Conservation (phyloP, 768 basidiomycete species). For the Ephemerocybe angulata region DNA sequence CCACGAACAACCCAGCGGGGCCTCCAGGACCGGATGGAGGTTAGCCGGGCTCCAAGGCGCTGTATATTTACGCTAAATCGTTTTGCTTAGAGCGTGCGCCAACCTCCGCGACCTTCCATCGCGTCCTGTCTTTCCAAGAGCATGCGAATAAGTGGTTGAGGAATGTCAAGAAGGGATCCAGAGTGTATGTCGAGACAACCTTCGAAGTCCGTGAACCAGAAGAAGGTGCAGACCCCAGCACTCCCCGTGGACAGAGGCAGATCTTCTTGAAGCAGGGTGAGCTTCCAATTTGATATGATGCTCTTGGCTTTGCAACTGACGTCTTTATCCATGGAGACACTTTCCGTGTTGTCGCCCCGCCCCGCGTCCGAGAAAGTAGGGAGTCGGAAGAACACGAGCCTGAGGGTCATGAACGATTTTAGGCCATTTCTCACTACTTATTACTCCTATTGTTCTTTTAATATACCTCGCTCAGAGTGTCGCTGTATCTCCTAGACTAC, state of each 20-base stretch:
- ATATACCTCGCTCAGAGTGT: too few relatives aligned
- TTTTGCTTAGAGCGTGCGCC: constrained; percentile 45
- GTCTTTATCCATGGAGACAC: not conserved
- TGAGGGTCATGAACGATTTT: not conserved
- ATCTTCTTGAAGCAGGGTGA: constrained; percentile 82
- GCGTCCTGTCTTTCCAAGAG: constrained; percentile 69
- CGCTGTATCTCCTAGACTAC: too few relatives aligned
- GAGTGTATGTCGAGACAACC: constrained; percentile 77
- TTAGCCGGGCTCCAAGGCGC: constrained; percentile 28
- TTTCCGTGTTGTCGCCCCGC: not conserved
- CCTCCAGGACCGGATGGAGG: constrained; percentile 60
- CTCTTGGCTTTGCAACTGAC: too few relatives aligned
- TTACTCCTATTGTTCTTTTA: too few relatives aligned
- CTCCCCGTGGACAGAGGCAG: constrained; percentile 73
- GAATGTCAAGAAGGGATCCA: constrained; percentile 63
- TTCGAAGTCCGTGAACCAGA: constrained; percentile 77
- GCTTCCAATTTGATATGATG: too few relatives aligned
- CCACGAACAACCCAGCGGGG: constrained; percentile 58
- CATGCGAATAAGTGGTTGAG: constrained; percentile 58
- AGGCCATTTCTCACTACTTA: not conserved
- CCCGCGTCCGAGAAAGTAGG: not conserved
- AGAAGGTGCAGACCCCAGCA: constrained; percentile 56
- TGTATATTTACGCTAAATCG: not conserved
- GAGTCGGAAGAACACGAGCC: not conserved
- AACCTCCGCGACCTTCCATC: constrained; percentile 65